Conservation (phyloP, 2,329 filamentous ascomycete genomes). For the Monilinia fructicola region DNA sequence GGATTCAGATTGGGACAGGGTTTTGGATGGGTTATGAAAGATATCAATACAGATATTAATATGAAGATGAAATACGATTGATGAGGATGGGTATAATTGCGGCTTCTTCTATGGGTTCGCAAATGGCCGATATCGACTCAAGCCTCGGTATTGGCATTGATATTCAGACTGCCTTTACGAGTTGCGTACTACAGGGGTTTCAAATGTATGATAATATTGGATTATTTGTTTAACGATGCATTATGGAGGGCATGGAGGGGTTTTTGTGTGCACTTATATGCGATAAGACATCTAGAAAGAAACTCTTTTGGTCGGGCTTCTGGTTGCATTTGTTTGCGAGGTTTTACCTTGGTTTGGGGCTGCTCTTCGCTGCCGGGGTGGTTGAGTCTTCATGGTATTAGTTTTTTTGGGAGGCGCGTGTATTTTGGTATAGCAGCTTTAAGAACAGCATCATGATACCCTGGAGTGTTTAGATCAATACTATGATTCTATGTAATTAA, state of each 20-base stretch:
- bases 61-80: neutral
- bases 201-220: neutral
- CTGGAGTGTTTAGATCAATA: neutral
- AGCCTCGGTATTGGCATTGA: neutral
- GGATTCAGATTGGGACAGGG: constrained; percentile 5
- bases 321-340: neutral
- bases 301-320: too few species aligned
- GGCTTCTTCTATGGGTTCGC: neutral
- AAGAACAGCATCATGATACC: neutral
- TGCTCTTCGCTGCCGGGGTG: neutral
- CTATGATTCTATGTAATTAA: neutral
- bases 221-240: neutral
- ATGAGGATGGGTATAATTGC: neutral
- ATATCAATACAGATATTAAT: neutral
- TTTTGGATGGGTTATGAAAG: neutral
- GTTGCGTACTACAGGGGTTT: neutral
- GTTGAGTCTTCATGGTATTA: neutral
- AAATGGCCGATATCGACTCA: neutral
- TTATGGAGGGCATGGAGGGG: neutral
- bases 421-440: neutral
- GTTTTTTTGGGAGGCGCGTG: neutral
- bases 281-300: neutral
- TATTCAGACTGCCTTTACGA: neutral
- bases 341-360: neutral
- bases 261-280: neutral